Percentiles rank a stretch among this genome's conserved stretches.
Conservation (phyloP, 164 flowering plant species). For the Chimonanthus praecox region DNA sequence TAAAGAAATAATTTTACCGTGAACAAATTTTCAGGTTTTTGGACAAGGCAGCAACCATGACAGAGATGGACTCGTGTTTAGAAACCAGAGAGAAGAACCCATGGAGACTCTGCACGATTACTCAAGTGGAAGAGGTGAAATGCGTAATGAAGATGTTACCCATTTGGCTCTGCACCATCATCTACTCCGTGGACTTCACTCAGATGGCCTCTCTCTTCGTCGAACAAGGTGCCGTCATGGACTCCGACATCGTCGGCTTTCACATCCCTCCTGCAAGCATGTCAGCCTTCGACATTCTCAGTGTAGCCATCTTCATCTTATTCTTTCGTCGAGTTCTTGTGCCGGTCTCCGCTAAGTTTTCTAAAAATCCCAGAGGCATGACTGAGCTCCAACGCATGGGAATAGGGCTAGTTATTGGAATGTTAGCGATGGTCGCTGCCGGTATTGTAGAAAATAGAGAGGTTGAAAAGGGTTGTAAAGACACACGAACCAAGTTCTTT, state of each 20-base stretch:
- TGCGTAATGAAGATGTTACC: slow-evolving; percentile 71
- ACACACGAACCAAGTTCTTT: slow-evolving; percentile 31
- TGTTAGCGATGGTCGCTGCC: slow-evolving; percentile 63
- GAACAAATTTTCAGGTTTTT: slow-evolving; percentile 38
- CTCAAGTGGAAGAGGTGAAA: slow-evolving; percentile 93
- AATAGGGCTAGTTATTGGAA: slow-evolving; percentile 42
- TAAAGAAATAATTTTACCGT: no score
- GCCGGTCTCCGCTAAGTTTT: slow-evolving; percentile 42
- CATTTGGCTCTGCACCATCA: slow-evolving; percentile 88
- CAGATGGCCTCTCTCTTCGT: slow-evolving; percentile 97
- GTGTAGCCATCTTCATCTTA: slow-evolving; percentile 59
- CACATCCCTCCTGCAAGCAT: slow-evolving; percentile 86
- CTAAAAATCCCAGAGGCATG: slow-evolving; percentile 52
- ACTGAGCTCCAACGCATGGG: slow-evolving; percentile 69
- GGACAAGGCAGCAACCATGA: slow-evolving; percentile 86
- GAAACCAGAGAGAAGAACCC: slow-evolving; percentile 22
- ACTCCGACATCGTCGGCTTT: slow-evolving; percentile 39
- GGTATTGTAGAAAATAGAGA: slow-evolving; percentile 41
- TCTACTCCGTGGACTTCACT: slow-evolving; percentile 84
- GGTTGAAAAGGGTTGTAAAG: slow-evolving; percentile 25
- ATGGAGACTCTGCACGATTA: slow-evolving; percentile 85
- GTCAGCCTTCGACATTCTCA: slow-evolving; percentile 76
- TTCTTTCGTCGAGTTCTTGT: slow-evolving; percentile 52
- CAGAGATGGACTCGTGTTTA: slow-evolving; percentile 25
- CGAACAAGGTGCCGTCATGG: slow-evolving; percentile 86